Percentiles rank a stretch among this genome's conserved stretches.
Conservation (phyloP, 2,329 filamentous ascomycete genomes). For the Xylaria sp. region DNA sequence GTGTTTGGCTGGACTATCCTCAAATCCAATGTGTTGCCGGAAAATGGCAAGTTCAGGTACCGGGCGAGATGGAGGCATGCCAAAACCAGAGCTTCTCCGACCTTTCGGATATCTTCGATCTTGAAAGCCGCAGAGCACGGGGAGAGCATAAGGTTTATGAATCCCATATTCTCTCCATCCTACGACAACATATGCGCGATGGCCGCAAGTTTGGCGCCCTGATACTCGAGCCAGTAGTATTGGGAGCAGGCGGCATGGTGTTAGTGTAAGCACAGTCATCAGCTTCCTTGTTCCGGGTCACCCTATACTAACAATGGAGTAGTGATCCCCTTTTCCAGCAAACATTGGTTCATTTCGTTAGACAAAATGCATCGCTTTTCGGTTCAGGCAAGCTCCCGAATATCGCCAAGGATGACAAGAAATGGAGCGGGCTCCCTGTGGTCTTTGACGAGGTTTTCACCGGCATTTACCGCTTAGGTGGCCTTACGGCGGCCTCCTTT, state of each 20-base stretch:
- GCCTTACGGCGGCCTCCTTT: constrained; percentile 75
- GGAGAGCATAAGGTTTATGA: constrained; percentile 64
- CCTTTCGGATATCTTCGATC: constrained; percentile 68
- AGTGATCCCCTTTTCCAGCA: constrained; percentile 85
- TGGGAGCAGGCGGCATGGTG: constrained; percentile 86
- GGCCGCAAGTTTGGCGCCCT: constrained; percentile 78
- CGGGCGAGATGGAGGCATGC: constrained; percentile 58
- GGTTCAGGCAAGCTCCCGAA: constrained; percentile 37
- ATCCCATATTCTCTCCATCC: constrained; percentile 63
- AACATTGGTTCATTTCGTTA: constrained; percentile 73
- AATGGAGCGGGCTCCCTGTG: constrained; percentile 79
- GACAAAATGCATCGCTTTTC: constrained; percentile 67
- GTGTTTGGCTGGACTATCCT: constrained; percentile 85
- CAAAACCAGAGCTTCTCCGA: constrained; percentile 56
- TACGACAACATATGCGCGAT: constrained; percentile 63
- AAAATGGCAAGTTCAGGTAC: constrained; percentile 71
- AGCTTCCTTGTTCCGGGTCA: background rate
- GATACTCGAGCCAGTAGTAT: constrained; percentile 81
- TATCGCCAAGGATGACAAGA: constrained; percentile 18
- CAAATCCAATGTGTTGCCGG: constrained; percentile 73
- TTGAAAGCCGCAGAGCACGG: constrained; percentile 58
- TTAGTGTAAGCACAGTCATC: constrained; percentile 67
- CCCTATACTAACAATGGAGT: constrained; percentile 27
- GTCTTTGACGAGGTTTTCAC: constrained; percentile 91
- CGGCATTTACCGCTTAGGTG: constrained; percentile 82